phyloP scores from a whole-genome alignment of 2,329 filamentous ascomycete genomes.

The Knufia petricola region DNA sequence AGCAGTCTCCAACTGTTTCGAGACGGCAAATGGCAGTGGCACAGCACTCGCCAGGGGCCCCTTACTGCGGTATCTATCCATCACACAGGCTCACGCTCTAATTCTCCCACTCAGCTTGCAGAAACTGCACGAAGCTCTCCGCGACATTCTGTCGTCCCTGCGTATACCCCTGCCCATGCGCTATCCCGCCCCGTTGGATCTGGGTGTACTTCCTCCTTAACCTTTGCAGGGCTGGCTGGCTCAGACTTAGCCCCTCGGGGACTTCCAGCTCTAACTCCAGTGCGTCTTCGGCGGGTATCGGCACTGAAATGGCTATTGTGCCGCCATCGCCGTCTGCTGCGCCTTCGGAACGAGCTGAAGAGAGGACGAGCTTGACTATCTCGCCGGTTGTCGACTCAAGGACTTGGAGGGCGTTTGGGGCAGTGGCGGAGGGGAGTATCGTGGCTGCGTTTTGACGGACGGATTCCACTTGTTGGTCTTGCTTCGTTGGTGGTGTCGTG shows the following conservation, averaged over 20 bases:
- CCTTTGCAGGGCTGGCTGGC: constrained; percentile 35
- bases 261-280: constrained; percentile 12
- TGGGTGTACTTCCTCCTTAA: constrained; percentile 38
- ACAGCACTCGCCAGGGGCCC: too few species aligned
- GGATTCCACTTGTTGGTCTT: constrained; percentile 20
- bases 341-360: constrained; percentile 7
- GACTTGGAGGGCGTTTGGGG: constrained; percentile 33
- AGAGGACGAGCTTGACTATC: constrained; percentile 18
- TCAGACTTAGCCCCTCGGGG: constrained; percentile 24
- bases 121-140: constrained; percentile 38
- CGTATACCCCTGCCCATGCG: constrained; percentile 29
- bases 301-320: constrained; percentile 12
- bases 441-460: constrained; percentile 37
- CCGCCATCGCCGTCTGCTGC: constrained; percentile 13
- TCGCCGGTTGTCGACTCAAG: constrained; percentile 28
- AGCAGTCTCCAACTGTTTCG: too few species aligned
- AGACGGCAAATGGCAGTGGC: too few species aligned
- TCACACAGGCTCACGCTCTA: too few species aligned
- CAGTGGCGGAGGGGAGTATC: constrained; percentile 31
- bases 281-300: constrained; percentile 4
- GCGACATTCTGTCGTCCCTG: constrained; percentile 29
- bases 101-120: constrained; percentile 34
- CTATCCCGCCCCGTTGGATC: constrained; percentile 30
- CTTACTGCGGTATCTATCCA: too few species aligned
- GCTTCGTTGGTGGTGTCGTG: constrained; percentile 20